Evolutionary conservation across 1,284 basidiomycete species (phyloP).

Genomic region (Ceratobasidium theobromae): DNA sequence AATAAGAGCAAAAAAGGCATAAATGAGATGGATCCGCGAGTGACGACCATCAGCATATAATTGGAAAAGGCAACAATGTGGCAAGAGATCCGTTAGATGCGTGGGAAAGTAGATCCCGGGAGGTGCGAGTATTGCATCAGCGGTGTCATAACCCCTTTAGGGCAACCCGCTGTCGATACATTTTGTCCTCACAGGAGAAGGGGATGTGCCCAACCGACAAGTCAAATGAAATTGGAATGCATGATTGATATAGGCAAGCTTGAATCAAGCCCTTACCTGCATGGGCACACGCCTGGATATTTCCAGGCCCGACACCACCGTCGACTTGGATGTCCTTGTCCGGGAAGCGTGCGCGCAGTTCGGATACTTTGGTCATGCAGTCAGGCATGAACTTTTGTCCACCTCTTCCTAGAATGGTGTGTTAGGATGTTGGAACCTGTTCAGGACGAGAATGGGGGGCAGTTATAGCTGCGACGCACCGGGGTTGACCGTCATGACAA

Average conservation of each 20-base stretch:
- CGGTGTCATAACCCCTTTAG: not conserved
- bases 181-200: too few relatives aligned
- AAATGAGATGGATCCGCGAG: too few relatives aligned
- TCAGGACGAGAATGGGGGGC: not conserved
- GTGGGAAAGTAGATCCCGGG: not conserved
- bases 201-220: too few relatives aligned
- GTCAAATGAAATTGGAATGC: too few relatives aligned
- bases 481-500: conserved; percentile 97
- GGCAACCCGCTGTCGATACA: too few relatives aligned
- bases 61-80: too few relatives aligned
- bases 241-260: conserved; percentile 5
- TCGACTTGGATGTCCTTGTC: conserved; percentile 96
- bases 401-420: conserved; percentile 60
- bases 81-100: not conserved
- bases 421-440: not conserved
- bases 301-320: conserved; percentile 92
- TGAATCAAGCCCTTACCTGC: conserved; percentile 62
- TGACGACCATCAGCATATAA: too few relatives aligned
- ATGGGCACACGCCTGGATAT: conserved; percentile 84
- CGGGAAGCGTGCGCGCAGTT: conserved; percentile 88
- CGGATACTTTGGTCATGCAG: conserved; percentile 91
- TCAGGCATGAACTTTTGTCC: conserved; percentile 96
- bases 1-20: not conserved
- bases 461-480: conserved; percentile 49
- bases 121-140: too few relatives aligned